Conservation (phyloP, 352 stramenopile species). For the Globisporangium barbulae region DNA sequence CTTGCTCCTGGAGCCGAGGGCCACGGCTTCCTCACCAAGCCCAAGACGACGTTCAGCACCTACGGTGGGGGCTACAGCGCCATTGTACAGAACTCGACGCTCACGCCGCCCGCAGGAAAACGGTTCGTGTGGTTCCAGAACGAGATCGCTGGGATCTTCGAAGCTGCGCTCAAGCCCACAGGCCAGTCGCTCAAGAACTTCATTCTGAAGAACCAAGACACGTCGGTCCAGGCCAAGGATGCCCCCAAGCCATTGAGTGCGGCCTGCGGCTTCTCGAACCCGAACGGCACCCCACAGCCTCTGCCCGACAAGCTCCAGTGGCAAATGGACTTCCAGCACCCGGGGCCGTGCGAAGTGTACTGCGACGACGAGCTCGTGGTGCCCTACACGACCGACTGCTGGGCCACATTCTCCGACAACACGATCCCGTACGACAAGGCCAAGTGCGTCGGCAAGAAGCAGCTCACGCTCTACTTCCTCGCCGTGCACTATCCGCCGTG, state of each 20-base stretch:
- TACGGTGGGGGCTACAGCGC: background rate
- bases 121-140: constrained; percentile 11
- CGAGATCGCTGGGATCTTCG: constrained; percentile 4
- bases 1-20: background rate
- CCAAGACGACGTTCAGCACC: background rate
- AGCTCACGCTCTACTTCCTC: constrained; percentile 19
- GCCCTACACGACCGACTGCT: constrained; percentile 16
- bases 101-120: background rate
- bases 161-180: constrained; percentile 8
- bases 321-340: constrained; percentile 23
- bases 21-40: background rate
- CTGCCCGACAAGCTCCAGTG: constrained; percentile 14
- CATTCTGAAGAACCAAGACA: constrained; percentile 32
- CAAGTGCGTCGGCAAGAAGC: constrained; percentile 12
- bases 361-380: constrained; percentile 16
- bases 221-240: background rate
- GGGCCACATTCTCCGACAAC: constrained; percentile 7
- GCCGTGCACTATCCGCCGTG: constrained; percentile 17
- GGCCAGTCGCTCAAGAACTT: constrained; percentile 23
- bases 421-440: constrained; percentile 15
- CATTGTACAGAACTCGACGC: background rate
- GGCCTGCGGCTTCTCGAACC: constrained; percentile 7
- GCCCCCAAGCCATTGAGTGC: constrained; percentile 7
- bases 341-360: constrained; percentile 17
- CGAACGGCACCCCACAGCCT: constrained; percentile 8